Percentiles rank a stretch among this genome's conserved stretches.
Conservation (phyloP, 1,284 basidiomycete species). For the Austroboletus niveus region DNA sequence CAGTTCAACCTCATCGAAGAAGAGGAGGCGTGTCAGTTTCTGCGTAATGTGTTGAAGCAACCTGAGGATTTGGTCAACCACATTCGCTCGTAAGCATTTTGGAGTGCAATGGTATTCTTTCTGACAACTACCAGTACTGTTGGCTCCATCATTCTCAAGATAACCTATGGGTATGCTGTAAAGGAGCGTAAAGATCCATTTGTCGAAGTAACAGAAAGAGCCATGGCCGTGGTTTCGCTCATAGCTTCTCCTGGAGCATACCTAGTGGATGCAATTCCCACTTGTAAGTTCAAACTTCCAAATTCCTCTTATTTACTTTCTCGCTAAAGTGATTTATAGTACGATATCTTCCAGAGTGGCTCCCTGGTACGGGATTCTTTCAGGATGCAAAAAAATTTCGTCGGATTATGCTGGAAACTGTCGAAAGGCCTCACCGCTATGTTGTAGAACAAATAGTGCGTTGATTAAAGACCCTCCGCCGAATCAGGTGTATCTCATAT, state of each 20-base stretch:
- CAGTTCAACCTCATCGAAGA: constrained; percentile 20
- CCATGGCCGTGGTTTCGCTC: constrained; percentile 11
- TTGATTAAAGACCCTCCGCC: not conserved
- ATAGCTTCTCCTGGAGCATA: constrained; percentile 22
- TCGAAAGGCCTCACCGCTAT: too few relatives aligned
- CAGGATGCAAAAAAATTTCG: constrained; percentile 38
- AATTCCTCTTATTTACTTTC: not conserved
- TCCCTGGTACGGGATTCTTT: constrained; percentile 48
- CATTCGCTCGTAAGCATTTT: constrained; percentile 25
- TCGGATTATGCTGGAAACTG: constrained; percentile 1
- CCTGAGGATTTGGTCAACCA: constrained; percentile 11
- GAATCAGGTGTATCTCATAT: not conserved
- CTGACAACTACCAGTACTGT: constrained; percentile 6
- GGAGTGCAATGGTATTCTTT: not conserved
- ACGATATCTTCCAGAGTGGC: constrained; percentile 45
- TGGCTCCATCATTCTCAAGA: constrained; percentile 18
- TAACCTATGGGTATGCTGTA: constrained; percentile 25
- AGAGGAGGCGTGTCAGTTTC: constrained; percentile 24
- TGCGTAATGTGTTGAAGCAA: constrained; percentile 20
- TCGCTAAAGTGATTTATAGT: constrained; percentile 27
- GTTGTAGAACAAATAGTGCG: constrained; percentile 37
- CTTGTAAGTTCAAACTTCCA: constrained; percentile 12
- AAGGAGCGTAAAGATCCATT: not conserved
- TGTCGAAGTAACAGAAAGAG: too few relatives aligned
- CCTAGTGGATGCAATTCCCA: constrained; percentile 32